A percentile compares a stretch with the other conserved stretches of the same genome.
Evolutionary conservation across 2,329 filamentous ascomycete species (phyloP).

Genomic region (Clarireedia hainanense): DNA sequence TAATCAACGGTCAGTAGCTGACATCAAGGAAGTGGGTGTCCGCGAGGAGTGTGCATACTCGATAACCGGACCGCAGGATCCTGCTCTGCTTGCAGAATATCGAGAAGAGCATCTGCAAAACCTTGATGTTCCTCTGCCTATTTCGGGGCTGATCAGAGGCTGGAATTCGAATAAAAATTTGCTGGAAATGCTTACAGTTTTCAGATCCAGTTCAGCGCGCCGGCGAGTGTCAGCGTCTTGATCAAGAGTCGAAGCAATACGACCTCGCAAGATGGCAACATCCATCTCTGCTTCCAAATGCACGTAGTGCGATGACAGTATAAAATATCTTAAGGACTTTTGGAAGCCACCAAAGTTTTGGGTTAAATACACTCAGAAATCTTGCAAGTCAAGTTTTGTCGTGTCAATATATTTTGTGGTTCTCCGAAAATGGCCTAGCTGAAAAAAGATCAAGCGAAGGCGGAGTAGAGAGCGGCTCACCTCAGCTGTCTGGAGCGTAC

Average conservation of each 20-base stretch:
- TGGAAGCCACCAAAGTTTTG: not conserved
- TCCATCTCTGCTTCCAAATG: conserved; percentile 48
- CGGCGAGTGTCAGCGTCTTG: conserved; percentile 67
- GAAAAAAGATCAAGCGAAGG: conserved; percentile 9
- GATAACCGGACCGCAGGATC: conserved; percentile 78
- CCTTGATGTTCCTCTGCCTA: conserved; percentile 86
- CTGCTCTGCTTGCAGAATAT: conserved; percentile 84
- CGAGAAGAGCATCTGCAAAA: conserved; percentile 83
- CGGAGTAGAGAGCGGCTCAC: too few relatives aligned
- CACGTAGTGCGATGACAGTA: conserved; percentile 3
- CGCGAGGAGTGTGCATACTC: conserved; percentile 51
- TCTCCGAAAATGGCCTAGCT: conserved; percentile 7
- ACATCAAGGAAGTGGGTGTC: conserved; percentile 22
- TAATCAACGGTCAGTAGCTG: conserved; percentile 26
- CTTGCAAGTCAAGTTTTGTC: conserved; percentile 4
- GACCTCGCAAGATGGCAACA: conserved; percentile 64
- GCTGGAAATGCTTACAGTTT: conserved; percentile 52
- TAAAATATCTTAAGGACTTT: not conserved
- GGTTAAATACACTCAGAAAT: conserved; percentile 1
- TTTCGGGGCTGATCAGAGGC: conserved; percentile 13
- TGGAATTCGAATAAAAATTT: conserved; percentile 9
- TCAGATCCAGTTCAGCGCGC: conserved; percentile 72
- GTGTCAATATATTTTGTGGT: conserved; percentile 11
- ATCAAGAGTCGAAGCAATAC: conserved; percentile 70
- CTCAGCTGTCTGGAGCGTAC: too few relatives aligned